Evolutionary conservation across 1,139 yeast genomes (phyloP).

Genomic region (Pichia kudriavzevii): DNA sequence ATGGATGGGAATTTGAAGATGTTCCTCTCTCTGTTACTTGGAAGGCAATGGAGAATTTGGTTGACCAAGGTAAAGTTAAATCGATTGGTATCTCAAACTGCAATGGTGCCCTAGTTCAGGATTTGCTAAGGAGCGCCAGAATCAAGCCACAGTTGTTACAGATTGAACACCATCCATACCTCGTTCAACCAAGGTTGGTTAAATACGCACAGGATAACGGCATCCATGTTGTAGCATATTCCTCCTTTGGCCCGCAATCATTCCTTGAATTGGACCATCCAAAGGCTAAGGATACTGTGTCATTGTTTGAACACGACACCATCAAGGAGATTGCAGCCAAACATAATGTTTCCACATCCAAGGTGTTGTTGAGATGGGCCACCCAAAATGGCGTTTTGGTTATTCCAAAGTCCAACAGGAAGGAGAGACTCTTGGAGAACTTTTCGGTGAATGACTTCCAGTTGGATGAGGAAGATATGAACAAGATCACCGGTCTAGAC

Average conservation of each 20-base stretch:
- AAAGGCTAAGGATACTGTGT: conserved; percentile 44
- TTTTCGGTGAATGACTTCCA: conserved; percentile 51
- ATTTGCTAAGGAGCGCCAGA: conserved; percentile 62
- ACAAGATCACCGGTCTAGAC: conserved; percentile 50
- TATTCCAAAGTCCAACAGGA: conserved; percentile 67
- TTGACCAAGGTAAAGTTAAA: conserved; percentile 55
- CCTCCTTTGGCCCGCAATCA: conserved; percentile 78
- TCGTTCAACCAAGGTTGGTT: conserved; percentile 65
- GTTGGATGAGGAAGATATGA: conserved; percentile 45
- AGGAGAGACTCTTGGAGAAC: conserved; percentile 52
- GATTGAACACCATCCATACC: conserved; percentile 89
- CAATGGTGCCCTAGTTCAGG: conserved; percentile 66
- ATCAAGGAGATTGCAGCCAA: conserved; percentile 46
- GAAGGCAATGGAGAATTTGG: conserved; percentile 65
- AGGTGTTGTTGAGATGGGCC: conserved; percentile 74
- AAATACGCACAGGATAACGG: conserved; percentile 54
- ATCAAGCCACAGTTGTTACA: conserved; percentile 77
- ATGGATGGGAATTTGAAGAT: conserved; percentile 51
- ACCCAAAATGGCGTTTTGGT: conserved; percentile 66
- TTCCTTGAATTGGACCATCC: conserved; percentile 54
- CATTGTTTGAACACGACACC: conserved; percentile 48
- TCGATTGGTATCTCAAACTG: conserved; percentile 84
- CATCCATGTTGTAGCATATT: conserved; percentile 74
- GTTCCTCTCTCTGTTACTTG: conserved; percentile 75
- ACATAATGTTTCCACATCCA: conserved; percentile 48